phyloP scores from a whole-genome alignment of 805 yeast genomes.

The Lachancea fermentati region DNA sequence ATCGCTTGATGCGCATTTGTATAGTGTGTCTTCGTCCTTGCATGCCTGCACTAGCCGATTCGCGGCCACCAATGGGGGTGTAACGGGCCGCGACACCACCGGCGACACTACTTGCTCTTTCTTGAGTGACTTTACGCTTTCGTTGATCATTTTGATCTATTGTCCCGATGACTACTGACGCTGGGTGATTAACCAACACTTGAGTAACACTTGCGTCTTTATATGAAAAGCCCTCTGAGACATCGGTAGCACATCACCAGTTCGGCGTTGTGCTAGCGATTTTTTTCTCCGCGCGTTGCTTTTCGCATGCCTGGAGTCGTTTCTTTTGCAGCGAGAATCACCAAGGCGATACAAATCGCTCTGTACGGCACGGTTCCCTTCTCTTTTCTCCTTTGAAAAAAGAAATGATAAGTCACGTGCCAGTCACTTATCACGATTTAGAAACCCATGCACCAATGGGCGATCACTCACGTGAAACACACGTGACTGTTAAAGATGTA shows the following conservation, averaged over 20 bases:
- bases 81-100: slow-evolving; percentile 5
- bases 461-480: too few species aligned
- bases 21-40: slow-evolving; percentile 11
- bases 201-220: background rate
- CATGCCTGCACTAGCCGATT: slow-evolving; percentile 5
- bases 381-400: too few species aligned
- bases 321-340: too few species aligned
- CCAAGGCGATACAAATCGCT: too few species aligned
- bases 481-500: background rate
- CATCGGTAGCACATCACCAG: background rate
- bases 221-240: background rate
- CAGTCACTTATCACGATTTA: too few species aligned
- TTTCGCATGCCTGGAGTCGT: background rate
- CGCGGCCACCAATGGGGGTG: slow-evolving; percentile 6
- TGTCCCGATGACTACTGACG: too few species aligned
- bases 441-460: too few species aligned
- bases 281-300: background rate
- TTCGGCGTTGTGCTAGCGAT: background rate
- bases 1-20: slow-evolving; percentile 22
- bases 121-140: slow-evolving; percentile 1
- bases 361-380: too few species aligned
- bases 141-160: slow-evolving; percentile 7
- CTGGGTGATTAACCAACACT: too few species aligned
- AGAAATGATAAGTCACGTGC: too few species aligned
- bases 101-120: slow-evolving; percentile 9